Evolutionary conservation across 345 rosid genomes (phyloP).

Genomic region (Corchorus capsularis): DNA sequence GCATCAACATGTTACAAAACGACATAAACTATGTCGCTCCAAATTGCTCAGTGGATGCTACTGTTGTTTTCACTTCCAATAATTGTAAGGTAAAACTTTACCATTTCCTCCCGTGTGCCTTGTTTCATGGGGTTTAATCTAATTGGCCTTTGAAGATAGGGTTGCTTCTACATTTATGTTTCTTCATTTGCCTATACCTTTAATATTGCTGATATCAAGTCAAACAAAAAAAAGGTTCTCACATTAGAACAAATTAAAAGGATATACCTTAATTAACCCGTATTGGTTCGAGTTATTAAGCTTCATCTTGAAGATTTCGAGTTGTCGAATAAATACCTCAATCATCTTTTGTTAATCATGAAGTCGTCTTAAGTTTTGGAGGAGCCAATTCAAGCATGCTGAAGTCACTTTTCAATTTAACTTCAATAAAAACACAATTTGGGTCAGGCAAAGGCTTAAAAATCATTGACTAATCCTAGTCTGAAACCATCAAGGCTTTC

Average conservation of each 20-base stretch:
- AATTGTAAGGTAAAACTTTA: neutral
- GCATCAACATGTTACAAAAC: neutral
- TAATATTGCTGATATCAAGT: neutral
- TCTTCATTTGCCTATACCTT: neutral
- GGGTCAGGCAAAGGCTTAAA: neutral
- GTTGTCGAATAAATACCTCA: too few species aligned
- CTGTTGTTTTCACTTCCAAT: neutral
- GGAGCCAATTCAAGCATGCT: neutral
- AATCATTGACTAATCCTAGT: slow-evolving; percentile 4
- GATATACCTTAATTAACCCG: neutral
- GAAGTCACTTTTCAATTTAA: neutral
- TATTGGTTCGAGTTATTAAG: neutral
- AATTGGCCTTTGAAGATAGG: neutral
- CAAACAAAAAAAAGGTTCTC: neutral
- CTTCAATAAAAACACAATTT: neutral
- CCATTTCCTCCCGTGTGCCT: too few species aligned
- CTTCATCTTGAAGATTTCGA: too few species aligned
- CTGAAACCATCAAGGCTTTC: neutral
- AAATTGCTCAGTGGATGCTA: neutral
- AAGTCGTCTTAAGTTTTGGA: too few species aligned
- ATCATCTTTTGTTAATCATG: too few species aligned
- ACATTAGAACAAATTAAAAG: neutral
- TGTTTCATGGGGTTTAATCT: neutral
- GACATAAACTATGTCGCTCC: neutral
- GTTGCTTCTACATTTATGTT: neutral